Base-by-base conservation (phyloP, 805 yeast genomes). In the Saccharomyces paradoxus region DNA sequence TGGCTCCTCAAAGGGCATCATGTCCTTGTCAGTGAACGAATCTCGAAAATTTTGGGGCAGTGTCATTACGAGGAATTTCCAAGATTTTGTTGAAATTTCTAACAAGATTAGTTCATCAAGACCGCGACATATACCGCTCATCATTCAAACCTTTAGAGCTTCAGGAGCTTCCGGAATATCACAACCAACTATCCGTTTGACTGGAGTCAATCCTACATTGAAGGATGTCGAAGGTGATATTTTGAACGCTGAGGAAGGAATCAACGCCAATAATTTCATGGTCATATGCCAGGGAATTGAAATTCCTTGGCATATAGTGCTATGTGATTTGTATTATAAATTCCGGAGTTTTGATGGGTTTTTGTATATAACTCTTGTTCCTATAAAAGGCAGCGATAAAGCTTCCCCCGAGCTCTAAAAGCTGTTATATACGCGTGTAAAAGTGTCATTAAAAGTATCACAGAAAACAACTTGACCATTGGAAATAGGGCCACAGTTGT, bases 1-100 rank as follows among this genome's bases (percentile, higher is more conserved):
- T 59, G 96, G 96, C 0, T 79, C 81, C n/a, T 78, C 96, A 5
- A 89, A 86, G 57, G 78, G 82, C 1, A 80, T 92, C n/a, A 86
- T 92, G 96, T 76, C 77, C 27, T 71, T 92, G 53, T 80, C 94
- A 5, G 83, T 81, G 56, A 75, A 74, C 0, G 84, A 85, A 51
- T 78, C 92, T 0, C 69, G 73, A 26, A 63, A 64, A 1, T 72
- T 89, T 50, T 87, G 91, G 87, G 60, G 72, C 1, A 69, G 85
- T 9, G 74, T 83, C 4, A 56, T 71, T 55, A 41, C 57, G 49
- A 51, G 68, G 64, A 60, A 61, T 58, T 21, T 56, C 56, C 55
- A 41, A 17, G 10, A 54, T 53, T 56, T 68, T 58, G 60, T 28
- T 53, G 53, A 24, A 27, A 69, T 67, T 54, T 59, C 57, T 48